Evolutionary conservation across 495 filamentous ascomycete species (phyloP).

Genomic region (Tuber umbilicatum): DNA sequence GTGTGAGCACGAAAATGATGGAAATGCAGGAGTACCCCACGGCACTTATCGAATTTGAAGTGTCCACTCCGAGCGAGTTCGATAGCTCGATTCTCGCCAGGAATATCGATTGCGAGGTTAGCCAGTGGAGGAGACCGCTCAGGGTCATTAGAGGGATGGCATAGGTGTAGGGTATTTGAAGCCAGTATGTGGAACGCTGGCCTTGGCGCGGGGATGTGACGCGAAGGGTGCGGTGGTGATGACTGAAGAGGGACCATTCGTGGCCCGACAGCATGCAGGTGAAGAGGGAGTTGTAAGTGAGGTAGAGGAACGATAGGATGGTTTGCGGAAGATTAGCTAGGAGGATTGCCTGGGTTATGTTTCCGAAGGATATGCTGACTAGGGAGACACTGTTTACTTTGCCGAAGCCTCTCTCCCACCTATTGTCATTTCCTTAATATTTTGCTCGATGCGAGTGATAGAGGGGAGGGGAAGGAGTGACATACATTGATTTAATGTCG

Average conservation of each 20-base stretch:
- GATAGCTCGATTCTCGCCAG: slow-evolving; percentile 27
- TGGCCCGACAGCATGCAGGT: too few species aligned
- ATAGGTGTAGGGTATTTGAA: slow-evolving; percentile 41
- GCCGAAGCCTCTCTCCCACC: slow-evolving; percentile 15
- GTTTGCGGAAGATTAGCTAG: slow-evolving; percentile 46
- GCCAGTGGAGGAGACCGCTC: too few species aligned
- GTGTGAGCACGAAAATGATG: background rate
- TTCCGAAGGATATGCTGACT: slow-evolving; percentile 10
- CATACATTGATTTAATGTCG: background rate
- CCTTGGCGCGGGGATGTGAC: slow-evolving; percentile 39
- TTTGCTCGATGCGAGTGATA: background rate
- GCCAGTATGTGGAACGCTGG: slow-evolving; percentile 45
- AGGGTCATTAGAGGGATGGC: too few species aligned
- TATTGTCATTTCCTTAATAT: background rate
- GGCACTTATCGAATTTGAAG: background rate
- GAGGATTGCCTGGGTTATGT: slow-evolving; percentile 27
- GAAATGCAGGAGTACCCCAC: slow-evolving; percentile 12
- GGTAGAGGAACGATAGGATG: slow-evolving; percentile 46
- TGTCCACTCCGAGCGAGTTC: slow-evolving; percentile 43
- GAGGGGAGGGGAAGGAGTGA: background rate
- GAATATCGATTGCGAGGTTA: slow-evolving; percentile 20
- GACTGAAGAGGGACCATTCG: too few species aligned
- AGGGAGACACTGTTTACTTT: background rate
- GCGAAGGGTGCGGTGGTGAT: too few species aligned
- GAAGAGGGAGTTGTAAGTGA: slow-evolving; percentile 42